phyloP scores from a whole-genome alignment of 441 rosid species.

The Erodium moschatum region DNA sequence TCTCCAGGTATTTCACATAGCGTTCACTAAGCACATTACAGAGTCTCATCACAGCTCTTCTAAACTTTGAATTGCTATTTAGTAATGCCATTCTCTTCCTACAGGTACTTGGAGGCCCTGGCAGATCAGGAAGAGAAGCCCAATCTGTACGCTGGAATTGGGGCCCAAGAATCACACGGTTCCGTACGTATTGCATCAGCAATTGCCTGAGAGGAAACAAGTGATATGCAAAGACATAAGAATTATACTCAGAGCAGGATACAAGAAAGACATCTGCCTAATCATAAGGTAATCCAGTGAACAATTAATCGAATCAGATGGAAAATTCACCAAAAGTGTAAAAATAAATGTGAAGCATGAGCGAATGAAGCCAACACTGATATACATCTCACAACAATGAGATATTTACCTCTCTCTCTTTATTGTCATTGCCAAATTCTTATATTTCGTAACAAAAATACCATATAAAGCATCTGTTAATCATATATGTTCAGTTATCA shows the following conservation, averaged over 20 bases:
- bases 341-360: conserved; percentile 3
- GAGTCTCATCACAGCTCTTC: conserved; percentile 66
- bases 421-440: conserved; percentile 12
- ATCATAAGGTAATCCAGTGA: conserved; percentile 10
- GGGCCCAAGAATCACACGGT: conserved; percentile 74
- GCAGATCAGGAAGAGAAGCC: conserved; percentile 62
- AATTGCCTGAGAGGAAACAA: conserved; percentile 52
- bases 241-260: not conserved
- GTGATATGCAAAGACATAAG: conserved; percentile 1
- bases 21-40: conserved; percentile 73
- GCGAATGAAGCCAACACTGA: conserved; percentile 12
- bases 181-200: conserved; percentile 61
- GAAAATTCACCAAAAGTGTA: conserved; percentile 9
- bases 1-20: conserved; percentile 57
- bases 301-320: conserved; percentile 15
- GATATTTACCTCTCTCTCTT: conserved; percentile 9
- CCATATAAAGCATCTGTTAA: not conserved
- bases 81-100: conserved; percentile 58
- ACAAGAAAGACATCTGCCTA: conserved; percentile 5
- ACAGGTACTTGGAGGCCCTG: conserved; percentile 58
- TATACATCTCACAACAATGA: not conserved
- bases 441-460: not conserved
- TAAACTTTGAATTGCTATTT: conserved; percentile 46
- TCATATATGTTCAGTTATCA: not conserved
- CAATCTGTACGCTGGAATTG: conserved; percentile 73